Evolutionary conservation across 2,329 filamentous ascomycete species (phyloP).

Genomic region (Xylogone sp.): DNA sequence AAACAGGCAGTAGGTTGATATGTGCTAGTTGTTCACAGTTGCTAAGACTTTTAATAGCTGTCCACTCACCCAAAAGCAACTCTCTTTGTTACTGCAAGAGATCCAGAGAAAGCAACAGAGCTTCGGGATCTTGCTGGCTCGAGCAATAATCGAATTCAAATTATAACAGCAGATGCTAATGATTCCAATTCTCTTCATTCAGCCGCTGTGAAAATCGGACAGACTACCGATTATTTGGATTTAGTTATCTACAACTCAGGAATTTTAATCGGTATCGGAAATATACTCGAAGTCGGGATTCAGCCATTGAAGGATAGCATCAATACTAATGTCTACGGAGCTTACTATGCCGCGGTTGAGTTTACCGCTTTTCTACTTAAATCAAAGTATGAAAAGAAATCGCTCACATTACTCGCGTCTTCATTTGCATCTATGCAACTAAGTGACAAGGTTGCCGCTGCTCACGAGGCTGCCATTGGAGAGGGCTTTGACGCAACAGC

Average conservation of each 20-base stretch:
- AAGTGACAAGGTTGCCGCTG: neutral
- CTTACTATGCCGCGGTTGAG: conserved; percentile 5
- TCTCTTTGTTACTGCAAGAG: conserved; percentile 6
- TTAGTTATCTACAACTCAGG: conserved; percentile 7
- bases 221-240: conserved; percentile 1
- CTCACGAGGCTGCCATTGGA: neutral
- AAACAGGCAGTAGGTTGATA: conserved; percentile 3
- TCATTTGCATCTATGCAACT: conserved; percentile 3
- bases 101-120: conserved; percentile 2
- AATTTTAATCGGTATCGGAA: conserved; percentile 2
- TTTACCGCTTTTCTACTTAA: conserved; percentile 5
- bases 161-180: conserved; percentile 4
- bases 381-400: conserved; percentile 4
- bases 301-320: conserved; percentile 4
- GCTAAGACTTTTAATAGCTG: neutral
- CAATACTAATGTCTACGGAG: conserved; percentile 6
- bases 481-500: conserved; percentile 1
- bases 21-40: neutral
- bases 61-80: neutral
- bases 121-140: conserved; percentile 1
- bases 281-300: conserved; percentile 4
- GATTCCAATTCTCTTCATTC: conserved; percentile 4
- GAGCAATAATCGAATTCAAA: conserved; percentile 4
- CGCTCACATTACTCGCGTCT: conserved; percentile 1
- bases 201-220: conserved; percentile 2